Percentiles rank a stretch among this genome's conserved stretches.
phyloP scores from a whole-genome alignment of 78 protist genomes.

The Chrysochromulina parva region DNA sequence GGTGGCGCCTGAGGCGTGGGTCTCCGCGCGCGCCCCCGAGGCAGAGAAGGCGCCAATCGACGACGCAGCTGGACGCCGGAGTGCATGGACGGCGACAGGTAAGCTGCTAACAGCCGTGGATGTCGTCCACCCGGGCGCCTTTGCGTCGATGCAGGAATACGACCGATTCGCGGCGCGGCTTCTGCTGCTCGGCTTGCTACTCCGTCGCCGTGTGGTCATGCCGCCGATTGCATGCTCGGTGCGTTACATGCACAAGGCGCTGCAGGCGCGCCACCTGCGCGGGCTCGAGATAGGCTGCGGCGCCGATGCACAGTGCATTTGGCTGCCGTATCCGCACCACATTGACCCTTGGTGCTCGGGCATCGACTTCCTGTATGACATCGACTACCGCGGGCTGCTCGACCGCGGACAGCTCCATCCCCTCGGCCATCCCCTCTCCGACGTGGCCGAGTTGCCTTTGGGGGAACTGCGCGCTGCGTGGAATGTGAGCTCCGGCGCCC shows the following conservation, averaged over 20 bases:
- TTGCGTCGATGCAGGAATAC: not conserved
- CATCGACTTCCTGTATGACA: not conserved
- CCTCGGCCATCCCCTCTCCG: not conserved
- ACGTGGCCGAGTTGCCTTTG: not conserved
- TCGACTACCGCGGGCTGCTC: not conserved
- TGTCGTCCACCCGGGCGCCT: not conserved
- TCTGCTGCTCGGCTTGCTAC: not conserved
- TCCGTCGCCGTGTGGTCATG: not conserved
- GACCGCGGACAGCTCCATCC: not conserved
- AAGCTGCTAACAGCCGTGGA: not conserved
- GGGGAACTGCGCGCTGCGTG: not conserved
- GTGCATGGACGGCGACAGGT: not conserved
- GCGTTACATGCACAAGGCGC: not conserved
- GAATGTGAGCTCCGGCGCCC: not conserved
- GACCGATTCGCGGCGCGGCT: slow-evolving; percentile 7
- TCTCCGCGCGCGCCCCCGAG: not conserved
- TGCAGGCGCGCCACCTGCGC: not conserved
- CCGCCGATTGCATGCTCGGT: not conserved
- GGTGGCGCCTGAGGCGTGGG: not conserved
- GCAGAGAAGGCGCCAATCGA: not conserved
- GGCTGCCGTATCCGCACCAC: slow-evolving; percentile 10
- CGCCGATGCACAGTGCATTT: not conserved
- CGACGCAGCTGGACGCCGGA: not conserved
- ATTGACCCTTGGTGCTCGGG: not conserved
- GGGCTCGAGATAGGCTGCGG: not conserved